Base-by-base conservation (phyloP, 345 rosid genomes). In the Pelargonium nanum region DNA sequence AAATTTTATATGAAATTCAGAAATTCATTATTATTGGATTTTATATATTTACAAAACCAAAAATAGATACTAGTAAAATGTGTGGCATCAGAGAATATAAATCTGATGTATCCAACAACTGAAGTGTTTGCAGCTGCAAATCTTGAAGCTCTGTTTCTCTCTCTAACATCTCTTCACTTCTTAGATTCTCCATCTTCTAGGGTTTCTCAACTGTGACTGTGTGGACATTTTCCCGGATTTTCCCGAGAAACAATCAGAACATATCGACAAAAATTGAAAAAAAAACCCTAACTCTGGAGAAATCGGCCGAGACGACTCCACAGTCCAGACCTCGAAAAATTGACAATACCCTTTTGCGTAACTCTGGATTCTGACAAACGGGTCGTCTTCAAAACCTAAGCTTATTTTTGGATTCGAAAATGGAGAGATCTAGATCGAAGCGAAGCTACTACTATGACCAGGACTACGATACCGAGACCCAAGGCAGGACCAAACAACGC, bases 341-440 rank as follows among this genome's bases (percentile, higher is more conserved):
- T 13, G 17, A 24, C 21, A 57, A 8, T 9, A 44, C 21, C 16
- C 13, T 1, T 22, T 22, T 22, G 19, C 50, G 22, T 26, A 59
- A 30, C 19, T 20, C 17, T 44, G 15, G 54, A 44, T 12, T 50
- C 15, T 25, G 25, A 8, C 23, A 28, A 22, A n/a, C 13, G 17
- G 48, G 1, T 22, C 15, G 21, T 19, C 48, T 17, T 32, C 28
- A 56, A 66, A 65, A 72, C 71, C 65, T 55, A 54, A 63, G 56
- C 57, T 58, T 28, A 5, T 55, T 34, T 34, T 34, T 34, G 45
- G 45, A 4, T 9, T 9, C 45, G 34, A 28, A 6, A 21, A 87
- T 89, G 97, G 99, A 92, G 66, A 84, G 99, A 84, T 87, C 97
- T 61, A 92, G 99, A 92, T 92, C 97, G 32, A 92, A 89, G 80